Conservation (phyloP, 2,329 filamentous ascomycete genomes). For the Rasamsonia emersonii region DNA sequence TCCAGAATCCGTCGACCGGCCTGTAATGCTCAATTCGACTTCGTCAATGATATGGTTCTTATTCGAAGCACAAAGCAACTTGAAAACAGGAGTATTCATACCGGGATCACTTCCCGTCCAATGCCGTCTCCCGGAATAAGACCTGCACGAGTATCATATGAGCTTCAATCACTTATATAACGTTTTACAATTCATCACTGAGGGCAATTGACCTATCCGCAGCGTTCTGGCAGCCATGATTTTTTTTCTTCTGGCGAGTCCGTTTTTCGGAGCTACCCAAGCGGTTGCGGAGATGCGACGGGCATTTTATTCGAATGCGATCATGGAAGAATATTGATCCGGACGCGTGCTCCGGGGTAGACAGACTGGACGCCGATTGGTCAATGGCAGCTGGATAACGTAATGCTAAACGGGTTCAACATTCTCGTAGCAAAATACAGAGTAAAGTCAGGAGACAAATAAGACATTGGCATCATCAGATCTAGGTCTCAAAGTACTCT, state of each 20-base stretch:
- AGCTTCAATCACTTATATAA: constrained; percentile 9
- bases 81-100: constrained; percentile 19
- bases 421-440: neutral
- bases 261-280: constrained; percentile 19
- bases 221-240: constrained; percentile 54
- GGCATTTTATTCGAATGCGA: constrained; percentile 12
- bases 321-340: constrained; percentile 4
- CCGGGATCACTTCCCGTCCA: constrained; percentile 95
- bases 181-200: too few relatives aligned
- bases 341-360: neutral
- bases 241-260: constrained; percentile 18
- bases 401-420: neutral
- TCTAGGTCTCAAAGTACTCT: neutral
- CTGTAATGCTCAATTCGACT: constrained; percentile 18
- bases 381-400: neutral
- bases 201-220: constrained; percentile 52
- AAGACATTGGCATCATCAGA: neutral
- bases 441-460: neutral
- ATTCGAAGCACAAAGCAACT: neutral
- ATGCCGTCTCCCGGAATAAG: constrained; percentile 98
- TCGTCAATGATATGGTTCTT: constrained; percentile 9
- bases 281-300: constrained; percentile 1
- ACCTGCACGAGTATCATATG: constrained; percentile 44
- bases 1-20: constrained; percentile 85
- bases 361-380: constrained; percentile 4